Conservation (phyloP, 148 eudicot genomes). For the Linanthus parryae region DNA sequence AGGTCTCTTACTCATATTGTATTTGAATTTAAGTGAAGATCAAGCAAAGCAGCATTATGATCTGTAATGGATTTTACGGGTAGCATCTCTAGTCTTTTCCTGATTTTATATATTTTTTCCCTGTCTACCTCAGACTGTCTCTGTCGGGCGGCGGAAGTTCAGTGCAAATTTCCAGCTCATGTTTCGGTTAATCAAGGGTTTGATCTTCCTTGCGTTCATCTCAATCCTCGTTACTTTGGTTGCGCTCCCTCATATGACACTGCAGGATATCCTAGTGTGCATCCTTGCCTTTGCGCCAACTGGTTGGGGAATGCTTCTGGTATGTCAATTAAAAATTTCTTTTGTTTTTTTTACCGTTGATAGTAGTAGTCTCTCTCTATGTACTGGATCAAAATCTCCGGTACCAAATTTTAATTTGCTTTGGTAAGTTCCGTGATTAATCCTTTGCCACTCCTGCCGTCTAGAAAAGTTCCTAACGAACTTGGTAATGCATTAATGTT, state of each 20-base stretch:
- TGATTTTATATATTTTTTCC: not conserved
- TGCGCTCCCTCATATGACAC: conserved; percentile 12
- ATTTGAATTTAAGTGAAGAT: too few species aligned
- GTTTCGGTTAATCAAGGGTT: conserved; percentile 15
- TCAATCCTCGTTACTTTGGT: conserved; percentile 8
- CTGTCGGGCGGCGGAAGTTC: conserved; percentile 16
- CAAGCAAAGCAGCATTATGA: too few species aligned
- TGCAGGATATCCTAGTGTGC: conserved; percentile 17
- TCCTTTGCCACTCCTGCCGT: too few species aligned
- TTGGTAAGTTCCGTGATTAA: too few species aligned
- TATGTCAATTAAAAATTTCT: not conserved
- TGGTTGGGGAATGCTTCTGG: conserved; percentile 24
- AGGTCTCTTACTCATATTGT: too few species aligned
- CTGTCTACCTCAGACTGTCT: conserved; percentile 12
- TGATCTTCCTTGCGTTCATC: conserved; percentile 13
- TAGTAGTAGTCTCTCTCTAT: not conserved
- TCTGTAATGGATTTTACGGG: too few species aligned
- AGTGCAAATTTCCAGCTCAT: conserved; percentile 18
- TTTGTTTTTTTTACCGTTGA: not conserved
- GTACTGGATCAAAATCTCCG: not conserved
- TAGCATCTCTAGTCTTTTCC: not conserved
- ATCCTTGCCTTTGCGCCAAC: conserved; percentile 22
- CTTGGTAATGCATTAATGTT: too few species aligned
- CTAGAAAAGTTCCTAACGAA: too few species aligned
- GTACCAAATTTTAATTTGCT: not conserved